Evolutionary conservation across 1,284 basidiomycete genomes (phyloP).

Genomic region (Apiotrichum mycotoxinovorans): DNA sequence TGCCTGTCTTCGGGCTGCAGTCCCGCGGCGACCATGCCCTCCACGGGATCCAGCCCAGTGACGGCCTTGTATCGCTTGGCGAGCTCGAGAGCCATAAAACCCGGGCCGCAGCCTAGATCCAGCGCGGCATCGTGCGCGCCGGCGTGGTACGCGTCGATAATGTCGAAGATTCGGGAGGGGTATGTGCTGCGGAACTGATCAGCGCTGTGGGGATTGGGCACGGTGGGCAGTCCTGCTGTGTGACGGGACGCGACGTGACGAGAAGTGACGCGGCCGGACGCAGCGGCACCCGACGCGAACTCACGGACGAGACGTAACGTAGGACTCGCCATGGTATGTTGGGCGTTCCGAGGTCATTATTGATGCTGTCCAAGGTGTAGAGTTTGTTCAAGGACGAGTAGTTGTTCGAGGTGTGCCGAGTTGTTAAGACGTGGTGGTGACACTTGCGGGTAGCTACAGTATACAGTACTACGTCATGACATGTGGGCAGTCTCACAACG

Average conservation of each 20-base stretch:
- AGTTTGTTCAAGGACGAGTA: too few relatives aligned
- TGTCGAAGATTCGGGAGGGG: slow-evolving; percentile 26
- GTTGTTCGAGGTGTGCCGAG: too few relatives aligned
- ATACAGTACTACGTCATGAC: too few relatives aligned
- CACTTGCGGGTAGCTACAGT: too few relatives aligned
- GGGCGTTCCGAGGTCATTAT: slow-evolving; percentile 8
- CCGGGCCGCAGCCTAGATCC: slow-evolving; percentile 79
- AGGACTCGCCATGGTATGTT: slow-evolving; percentile 8
- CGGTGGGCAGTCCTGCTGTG: too few relatives aligned
- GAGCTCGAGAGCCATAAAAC: slow-evolving; percentile 58
- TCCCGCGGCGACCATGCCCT: slow-evolving; percentile 67
- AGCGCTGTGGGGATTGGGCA: too few relatives aligned
- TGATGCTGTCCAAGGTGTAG: too few relatives aligned
- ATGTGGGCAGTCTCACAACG: too few relatives aligned
- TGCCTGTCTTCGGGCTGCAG: slow-evolving; percentile 26
- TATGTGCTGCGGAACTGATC: slow-evolving; percentile 23
- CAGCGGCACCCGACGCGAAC: too few relatives aligned
- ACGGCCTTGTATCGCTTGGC: slow-evolving; percentile 59
- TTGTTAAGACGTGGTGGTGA: too few relatives aligned
- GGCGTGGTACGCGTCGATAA: slow-evolving; percentile 27
- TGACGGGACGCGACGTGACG: neutral
- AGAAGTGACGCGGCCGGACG: too few relatives aligned
- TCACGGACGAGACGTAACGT: slow-evolving; percentile 31
- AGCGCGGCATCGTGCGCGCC: slow-evolving; percentile 45
- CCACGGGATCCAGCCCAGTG: slow-evolving; percentile 68